Conservation (phyloP, 164 flowering plant genomes). For the Magnolia officinalis region DNA sequence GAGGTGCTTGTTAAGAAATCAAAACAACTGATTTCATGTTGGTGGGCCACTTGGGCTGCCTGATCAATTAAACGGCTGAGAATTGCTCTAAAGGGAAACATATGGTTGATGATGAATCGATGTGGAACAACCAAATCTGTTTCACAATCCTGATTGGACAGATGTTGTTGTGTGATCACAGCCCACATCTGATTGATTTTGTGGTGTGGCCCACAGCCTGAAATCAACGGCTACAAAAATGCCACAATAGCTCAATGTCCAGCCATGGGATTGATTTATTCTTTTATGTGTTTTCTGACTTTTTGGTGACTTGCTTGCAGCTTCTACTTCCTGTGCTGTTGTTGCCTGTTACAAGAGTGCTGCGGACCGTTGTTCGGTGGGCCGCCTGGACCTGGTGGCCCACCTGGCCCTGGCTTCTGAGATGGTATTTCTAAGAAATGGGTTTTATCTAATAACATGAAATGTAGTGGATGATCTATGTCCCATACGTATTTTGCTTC, state of each 20-base stretch:
- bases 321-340: constrained; percentile 9
- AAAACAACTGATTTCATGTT: not conserved
- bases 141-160: too few species aligned
- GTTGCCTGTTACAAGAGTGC: constrained; percentile 1
- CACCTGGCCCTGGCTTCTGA: constrained; percentile 1
- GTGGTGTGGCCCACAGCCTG: too few species aligned
- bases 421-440: not conserved
- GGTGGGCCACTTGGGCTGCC: not conserved
- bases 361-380: constrained; percentile 5
- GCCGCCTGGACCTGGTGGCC: constrained; percentile 2
- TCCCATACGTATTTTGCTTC: not conserved
- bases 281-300: not conserved
- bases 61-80: not conserved
- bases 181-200: too few species aligned
- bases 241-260: not conserved
- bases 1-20: not conserved
- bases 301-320: not conserved
- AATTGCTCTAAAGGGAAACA: not conserved
- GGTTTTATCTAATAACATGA: not conserved
- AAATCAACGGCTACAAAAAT: too few species aligned
- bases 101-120: too few species aligned
- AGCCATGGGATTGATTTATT: not conserved
- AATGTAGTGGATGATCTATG: not conserved
- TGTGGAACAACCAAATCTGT: too few species aligned
- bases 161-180: too few species aligned